Evolutionary conservation across 768 basidiomycete species (phyloP).

Genomic region (Kwoniella newhampshirensis): DNA sequence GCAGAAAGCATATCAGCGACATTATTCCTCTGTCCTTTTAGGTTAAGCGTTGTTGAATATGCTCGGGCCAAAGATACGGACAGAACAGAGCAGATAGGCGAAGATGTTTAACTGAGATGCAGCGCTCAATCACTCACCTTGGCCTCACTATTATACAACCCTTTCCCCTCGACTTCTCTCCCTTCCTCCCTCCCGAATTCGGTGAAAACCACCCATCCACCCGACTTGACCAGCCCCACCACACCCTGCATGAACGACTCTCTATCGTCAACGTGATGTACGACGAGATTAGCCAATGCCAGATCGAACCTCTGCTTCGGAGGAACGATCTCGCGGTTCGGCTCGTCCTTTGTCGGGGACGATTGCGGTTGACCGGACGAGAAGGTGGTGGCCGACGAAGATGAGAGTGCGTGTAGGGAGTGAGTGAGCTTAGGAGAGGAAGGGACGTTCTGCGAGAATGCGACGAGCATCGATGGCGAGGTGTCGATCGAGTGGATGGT

Average conservation of each 20-base stretch:
- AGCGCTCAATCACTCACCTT: constrained; percentile 4
- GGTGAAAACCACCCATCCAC: constrained; percentile 37
- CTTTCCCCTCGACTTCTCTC: neutral
- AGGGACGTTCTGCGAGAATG: constrained; percentile 12
- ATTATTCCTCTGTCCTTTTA: no score
- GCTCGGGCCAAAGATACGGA: no score
- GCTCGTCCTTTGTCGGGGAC: constrained; percentile 18
- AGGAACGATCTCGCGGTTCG: constrained; percentile 19
- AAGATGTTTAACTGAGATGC: no score
- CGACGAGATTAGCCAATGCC: constrained; percentile 31
- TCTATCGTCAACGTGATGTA: constrained; percentile 41
- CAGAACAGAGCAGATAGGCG: no score
- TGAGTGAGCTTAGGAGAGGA: constrained; percentile 13
- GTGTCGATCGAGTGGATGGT: constrained; percentile 39
- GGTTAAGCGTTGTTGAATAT: no score
- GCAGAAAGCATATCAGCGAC: no score
- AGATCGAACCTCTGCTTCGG: constrained; percentile 26
- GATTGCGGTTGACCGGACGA: neutral
- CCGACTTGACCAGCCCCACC: constrained; percentile 22
- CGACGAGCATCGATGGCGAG: constrained; percentile 33
- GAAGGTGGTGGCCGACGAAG: constrained; percentile 25
- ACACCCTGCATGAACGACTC: constrained; percentile 22
- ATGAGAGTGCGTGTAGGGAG: constrained; percentile 29
- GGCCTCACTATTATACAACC: neutral
- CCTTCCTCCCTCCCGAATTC: constrained; percentile 33